Evolutionary conservation across 495 filamentous ascomycete genomes (phyloP).

Genomic region (Xylaria venustula): DNA sequence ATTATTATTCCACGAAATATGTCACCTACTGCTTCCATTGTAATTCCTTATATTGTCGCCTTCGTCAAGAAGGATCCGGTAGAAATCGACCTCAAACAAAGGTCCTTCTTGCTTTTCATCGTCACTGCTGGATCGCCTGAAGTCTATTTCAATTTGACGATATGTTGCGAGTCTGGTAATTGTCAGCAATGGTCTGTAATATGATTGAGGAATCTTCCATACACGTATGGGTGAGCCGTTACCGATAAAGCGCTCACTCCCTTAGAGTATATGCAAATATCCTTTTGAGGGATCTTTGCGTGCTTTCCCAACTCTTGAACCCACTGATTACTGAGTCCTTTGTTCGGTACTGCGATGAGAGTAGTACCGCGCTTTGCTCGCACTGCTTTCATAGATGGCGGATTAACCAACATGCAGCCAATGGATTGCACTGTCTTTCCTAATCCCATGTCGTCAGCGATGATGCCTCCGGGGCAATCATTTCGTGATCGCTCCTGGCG

Average conservation of each 20-base stretch:
- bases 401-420: conserved; percentile 59
- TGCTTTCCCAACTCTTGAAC: neutral
- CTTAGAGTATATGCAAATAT: neutral
- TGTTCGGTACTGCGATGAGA: neutral
- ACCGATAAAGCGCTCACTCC: neutral
- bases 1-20: neutral
- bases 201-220: neutral
- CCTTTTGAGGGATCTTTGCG: neutral
- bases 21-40: conserved; percentile 11
- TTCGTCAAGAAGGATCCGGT: conserved; percentile 36
- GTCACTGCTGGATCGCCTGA: neutral
- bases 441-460: conserved; percentile 73
- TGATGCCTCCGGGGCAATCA: conserved; percentile 54
- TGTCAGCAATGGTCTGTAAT: neutral
- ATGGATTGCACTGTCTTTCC: conserved; percentile 79
- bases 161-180: neutral
- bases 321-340: conserved; percentile 3
- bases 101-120: neutral
- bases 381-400: conserved; percentile 27
- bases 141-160: neutral
- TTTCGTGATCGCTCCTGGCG: conserved; percentile 17
- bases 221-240: neutral
- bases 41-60: conserved; percentile 35
- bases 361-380: neutral
- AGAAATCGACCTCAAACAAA: conserved; percentile 22